Percentiles rank a stretch among this genome's conserved stretches.
phyloP scores from a whole-genome alignment of 2,329 filamentous ascomycete species.

The Diaporthe ilicicola region DNA sequence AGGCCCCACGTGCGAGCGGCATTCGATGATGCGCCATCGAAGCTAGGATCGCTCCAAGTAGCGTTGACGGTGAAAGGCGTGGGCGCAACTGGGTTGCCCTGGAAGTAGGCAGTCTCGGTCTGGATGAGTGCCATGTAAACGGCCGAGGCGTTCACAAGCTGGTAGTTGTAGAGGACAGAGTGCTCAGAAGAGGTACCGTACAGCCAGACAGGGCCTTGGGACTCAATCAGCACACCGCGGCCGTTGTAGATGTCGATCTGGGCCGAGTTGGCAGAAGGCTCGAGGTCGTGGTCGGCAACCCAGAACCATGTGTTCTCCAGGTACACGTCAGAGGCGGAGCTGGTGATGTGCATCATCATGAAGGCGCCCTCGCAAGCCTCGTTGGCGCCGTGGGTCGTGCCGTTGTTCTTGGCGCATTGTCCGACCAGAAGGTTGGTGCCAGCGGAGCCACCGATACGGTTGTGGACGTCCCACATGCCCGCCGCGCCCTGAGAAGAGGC shows the following conservation, averaged over 20 bases:
- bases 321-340: constrained; percentile 70
- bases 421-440: constrained; percentile 85
- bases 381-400: constrained; percentile 67
- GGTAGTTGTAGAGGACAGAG: constrained; percentile 81
- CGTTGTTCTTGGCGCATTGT: constrained; percentile 80
- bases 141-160: constrained; percentile 78
- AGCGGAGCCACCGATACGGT: constrained; percentile 86
- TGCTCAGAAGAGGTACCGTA: constrained; percentile 79
- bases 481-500: constrained; percentile 72
- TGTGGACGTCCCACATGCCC: constrained; percentile 95
- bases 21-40: constrained; percentile 54
- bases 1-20: constrained; percentile 84
- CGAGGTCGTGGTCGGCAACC: constrained; percentile 91
- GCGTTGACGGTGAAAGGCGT: constrained; percentile 69
- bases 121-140: constrained; percentile 87
- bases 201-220: constrained; percentile 79
- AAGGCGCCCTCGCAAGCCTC: constrained; percentile 78
- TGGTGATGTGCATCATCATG: constrained; percentile 71
- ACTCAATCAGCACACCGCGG: constrained; percentile 83
- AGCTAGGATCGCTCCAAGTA: constrained; percentile 73
- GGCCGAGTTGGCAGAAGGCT: constrained; percentile 66
- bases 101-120: constrained; percentile 89
- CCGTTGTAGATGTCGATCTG: constrained; percentile 91
- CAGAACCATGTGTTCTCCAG: constrained; percentile 92
- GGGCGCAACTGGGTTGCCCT: constrained; percentile 79